Conservation (phyloP, 225 moss, liverwort and hornwort genomes). For the Marchantia paleacea region DNA sequence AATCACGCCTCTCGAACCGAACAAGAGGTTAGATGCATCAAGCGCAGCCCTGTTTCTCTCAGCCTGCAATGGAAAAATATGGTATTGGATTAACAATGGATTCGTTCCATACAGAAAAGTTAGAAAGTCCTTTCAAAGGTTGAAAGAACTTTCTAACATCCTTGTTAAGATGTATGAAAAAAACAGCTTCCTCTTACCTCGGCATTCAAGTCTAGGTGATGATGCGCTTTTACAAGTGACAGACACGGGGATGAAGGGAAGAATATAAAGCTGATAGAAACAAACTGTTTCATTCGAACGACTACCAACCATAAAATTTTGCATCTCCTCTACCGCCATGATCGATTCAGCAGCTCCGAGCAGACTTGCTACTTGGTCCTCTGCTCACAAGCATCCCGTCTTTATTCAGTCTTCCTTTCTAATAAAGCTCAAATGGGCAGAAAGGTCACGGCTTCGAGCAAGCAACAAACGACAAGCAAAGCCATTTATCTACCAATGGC, state of each 20-base stretch:
- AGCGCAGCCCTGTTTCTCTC: conserved; percentile 75
- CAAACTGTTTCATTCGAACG: background rate
- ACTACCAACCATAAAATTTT: conserved; percentile 59
- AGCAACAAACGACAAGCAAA: too few relatives aligned
- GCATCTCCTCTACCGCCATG: conserved; percentile 91
- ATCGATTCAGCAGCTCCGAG: conserved; percentile 71
- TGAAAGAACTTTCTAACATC: too few relatives aligned
- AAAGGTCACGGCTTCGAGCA: too few relatives aligned
- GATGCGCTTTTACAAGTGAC: too few relatives aligned
- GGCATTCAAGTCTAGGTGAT: too few relatives aligned
- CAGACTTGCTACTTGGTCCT: conserved; percentile 73
- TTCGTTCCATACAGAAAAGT: too few relatives aligned
- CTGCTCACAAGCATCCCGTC: conserved; percentile 33
- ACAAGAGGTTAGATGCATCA: conserved; percentile 69
- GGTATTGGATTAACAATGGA: background rate
- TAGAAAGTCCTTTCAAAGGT: too few relatives aligned
- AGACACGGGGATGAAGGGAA: background rate
- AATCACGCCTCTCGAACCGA: conserved; percentile 69
- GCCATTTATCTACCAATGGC: too few relatives aligned
- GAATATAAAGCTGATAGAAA: background rate
- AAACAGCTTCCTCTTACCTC: too few relatives aligned
- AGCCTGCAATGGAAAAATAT: conserved; percentile 31
- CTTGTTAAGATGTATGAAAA: too few relatives aligned
- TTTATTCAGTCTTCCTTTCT: background rate
- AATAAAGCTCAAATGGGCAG: too few relatives aligned